phyloP scores from a whole-genome alignment of 1,284 basidiomycete species.

The Cystobasidium pallidum region DNA sequence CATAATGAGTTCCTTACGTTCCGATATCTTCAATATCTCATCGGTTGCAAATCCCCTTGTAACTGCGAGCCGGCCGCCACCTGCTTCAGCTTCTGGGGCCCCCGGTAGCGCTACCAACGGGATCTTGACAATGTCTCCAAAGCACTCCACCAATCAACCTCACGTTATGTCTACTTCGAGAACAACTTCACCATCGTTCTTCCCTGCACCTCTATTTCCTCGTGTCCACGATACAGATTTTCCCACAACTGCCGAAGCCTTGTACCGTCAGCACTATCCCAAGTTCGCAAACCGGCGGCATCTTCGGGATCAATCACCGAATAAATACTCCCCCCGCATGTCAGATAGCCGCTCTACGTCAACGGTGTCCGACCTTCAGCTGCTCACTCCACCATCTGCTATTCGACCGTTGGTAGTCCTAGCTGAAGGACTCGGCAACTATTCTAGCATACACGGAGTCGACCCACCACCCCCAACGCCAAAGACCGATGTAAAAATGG shows the following conservation, averaged over 20 bases:
- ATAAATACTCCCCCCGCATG: conserved; percentile 2
- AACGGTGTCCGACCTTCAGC: conserved; percentile 14
- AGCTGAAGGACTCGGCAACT: background rate
- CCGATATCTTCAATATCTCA: conserved; percentile 11
- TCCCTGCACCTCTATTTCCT: background rate
- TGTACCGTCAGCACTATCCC: conserved; percentile 39
- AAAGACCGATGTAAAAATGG: background rate
- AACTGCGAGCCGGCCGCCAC: background rate
- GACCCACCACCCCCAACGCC: background rate
- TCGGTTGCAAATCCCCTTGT: background rate
- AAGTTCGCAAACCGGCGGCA: conserved; percentile 35
- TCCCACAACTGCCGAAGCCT: conserved; percentile 11
- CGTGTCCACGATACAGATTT: background rate
- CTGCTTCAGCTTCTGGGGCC: background rate
- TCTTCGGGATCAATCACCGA: conserved; percentile 12
- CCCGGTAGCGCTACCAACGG: background rate
- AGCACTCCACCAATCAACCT: background rate
- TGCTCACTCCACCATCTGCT: conserved; percentile 34
- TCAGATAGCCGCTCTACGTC: conserved; percentile 19
- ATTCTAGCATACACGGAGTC: background rate
- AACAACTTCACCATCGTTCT: background rate
- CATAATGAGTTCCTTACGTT: conserved; percentile 13
- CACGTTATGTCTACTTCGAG: background rate
- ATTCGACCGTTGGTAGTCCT: conserved; percentile 13
- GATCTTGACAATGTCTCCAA: background rate